Conservation (phyloP, 768 basidiomycete genomes). For the Jaapia argillacea region DNA sequence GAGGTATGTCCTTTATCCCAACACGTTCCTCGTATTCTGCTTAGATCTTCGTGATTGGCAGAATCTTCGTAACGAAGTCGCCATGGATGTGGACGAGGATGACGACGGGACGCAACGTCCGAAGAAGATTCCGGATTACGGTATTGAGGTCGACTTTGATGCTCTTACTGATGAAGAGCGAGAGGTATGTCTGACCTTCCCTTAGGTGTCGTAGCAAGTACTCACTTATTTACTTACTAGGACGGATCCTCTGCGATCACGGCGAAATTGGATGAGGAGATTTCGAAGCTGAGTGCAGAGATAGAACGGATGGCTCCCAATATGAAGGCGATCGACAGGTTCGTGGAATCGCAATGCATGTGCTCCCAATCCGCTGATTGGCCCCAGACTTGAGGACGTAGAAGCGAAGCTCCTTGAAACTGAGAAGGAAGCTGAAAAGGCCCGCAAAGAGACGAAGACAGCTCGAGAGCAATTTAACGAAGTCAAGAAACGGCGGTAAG, state of each 20-base stretch:
- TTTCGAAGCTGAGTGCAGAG: conserved; percentile 62
- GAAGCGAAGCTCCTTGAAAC: conserved; percentile 80
- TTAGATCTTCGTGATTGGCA: conserved; percentile 14
- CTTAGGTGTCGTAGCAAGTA: neutral
- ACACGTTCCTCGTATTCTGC: neutral
- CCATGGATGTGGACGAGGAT: conserved; percentile 89
- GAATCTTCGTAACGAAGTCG: conserved; percentile 78
- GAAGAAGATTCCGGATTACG: conserved; percentile 68
- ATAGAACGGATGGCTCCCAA: conserved; percentile 95
- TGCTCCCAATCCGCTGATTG: neutral
- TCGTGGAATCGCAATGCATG: no score
- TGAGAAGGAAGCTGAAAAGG: conserved; percentile 87
- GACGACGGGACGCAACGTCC: conserved; percentile 73
- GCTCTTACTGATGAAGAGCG: conserved; percentile 66
- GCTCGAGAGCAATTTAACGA: conserved; percentile 93
- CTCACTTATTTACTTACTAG: conserved; percentile 17
- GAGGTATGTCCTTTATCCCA: conserved; percentile 50
- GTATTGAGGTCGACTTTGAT: conserved; percentile 83
- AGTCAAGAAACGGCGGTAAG: conserved; percentile 71
- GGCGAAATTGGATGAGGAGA: conserved; percentile 65
- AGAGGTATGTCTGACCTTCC: conserved; percentile 31
- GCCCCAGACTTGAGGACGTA: conserved; percentile 70
- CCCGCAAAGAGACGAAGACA: conserved; percentile 77
- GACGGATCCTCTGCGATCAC: conserved; percentile 53
- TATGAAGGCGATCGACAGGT: conserved; percentile 92